Conservation (phyloP, 116 monocot genomes). For the Papilionanthe hybrid region DNA sequence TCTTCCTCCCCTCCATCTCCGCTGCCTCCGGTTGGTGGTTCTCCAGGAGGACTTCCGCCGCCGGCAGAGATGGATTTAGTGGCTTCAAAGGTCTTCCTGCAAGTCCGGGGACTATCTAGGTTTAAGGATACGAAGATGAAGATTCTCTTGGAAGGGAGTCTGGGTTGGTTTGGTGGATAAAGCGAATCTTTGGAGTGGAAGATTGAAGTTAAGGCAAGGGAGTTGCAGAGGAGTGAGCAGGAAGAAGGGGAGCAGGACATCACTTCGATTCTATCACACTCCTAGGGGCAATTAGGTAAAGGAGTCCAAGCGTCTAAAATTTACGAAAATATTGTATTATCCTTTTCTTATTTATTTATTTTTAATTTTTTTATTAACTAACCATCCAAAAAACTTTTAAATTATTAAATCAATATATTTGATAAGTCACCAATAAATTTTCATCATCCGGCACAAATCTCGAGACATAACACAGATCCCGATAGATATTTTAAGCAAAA, state of each 20-base stretch:
- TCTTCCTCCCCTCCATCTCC: conserved; percentile 10
- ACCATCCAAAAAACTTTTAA: no score
- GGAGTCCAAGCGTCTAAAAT: neutral
- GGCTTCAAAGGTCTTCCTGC: neutral
- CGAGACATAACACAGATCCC: no score
- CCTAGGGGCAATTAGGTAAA: neutral
- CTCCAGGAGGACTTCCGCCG: conserved; percentile 2
- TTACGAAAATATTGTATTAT: neutral
- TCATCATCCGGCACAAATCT: no score
- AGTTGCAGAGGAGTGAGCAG: neutral
- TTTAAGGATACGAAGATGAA: neutral
- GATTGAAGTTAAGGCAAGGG: neutral
- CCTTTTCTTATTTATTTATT: no score
- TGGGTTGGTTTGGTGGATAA: neutral
- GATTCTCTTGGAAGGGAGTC: neutral
- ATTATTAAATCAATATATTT: no score
- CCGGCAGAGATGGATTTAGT: neutral
- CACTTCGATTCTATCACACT: neutral
- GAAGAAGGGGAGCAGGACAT: neutral
- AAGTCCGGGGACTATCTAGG: neutral
- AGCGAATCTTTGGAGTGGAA: neutral
- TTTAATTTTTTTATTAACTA: no score
- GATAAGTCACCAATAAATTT: no score
- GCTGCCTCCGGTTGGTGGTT: conserved; percentile 11
- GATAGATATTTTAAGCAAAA: no score